Conservation (phyloP, 2,329 filamentous ascomycete species). For the Pseudocercospora pini-densiflorae region DNA sequence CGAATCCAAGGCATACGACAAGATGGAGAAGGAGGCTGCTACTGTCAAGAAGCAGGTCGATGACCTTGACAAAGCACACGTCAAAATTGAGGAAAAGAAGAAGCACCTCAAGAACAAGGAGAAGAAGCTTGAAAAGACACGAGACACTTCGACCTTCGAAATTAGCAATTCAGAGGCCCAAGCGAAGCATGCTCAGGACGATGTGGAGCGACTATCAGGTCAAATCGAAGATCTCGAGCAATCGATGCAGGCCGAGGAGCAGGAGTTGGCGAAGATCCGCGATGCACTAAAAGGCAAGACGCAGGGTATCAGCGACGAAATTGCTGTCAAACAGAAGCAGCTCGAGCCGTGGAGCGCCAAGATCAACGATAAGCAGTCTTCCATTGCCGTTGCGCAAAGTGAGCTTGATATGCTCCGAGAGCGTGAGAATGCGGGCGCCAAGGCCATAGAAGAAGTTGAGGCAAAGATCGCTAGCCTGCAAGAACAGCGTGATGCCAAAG, state of each 20-base stretch:
- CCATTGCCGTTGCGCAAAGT: slow-evolving; percentile 91
- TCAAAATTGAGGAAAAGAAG: slow-evolving; percentile 97
- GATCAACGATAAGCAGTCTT: slow-evolving; percentile 93
- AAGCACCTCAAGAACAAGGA: slow-evolving; percentile 91
- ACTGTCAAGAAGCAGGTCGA: slow-evolving; percentile 82
- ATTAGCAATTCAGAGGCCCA: slow-evolving; percentile 75
- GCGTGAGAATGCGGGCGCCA: slow-evolving; percentile 83
- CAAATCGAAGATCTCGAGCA: slow-evolving; percentile 78
- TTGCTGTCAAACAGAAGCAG: slow-evolving; percentile 88
- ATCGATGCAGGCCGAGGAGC: slow-evolving; percentile 77
- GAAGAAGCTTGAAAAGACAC: slow-evolving; percentile 92
- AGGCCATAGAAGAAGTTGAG: slow-evolving; percentile 81
- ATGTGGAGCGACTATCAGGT: slow-evolving; percentile 75
- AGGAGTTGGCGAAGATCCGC: slow-evolving; percentile 79
- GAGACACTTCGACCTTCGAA: slow-evolving; percentile 75
- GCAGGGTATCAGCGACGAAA: slow-evolving; percentile 89
- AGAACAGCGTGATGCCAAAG: slow-evolving; percentile 71
- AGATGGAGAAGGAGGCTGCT: slow-evolving; percentile 80
- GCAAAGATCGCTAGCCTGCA: slow-evolving; percentile 76
- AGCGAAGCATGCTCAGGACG: slow-evolving; percentile 75
- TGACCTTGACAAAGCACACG: slow-evolving; percentile 92
- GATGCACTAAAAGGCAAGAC: slow-evolving; percentile 94
- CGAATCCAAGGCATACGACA: slow-evolving; percentile 81
- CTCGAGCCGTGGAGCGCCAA: slow-evolving; percentile 97
- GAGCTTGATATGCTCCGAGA: slow-evolving; percentile 91